These are phyloP conservation scores for Pogostemon cablin DNA, from an alignment of 257 asterid genomes.

Conservation along the genomic window DNA sequence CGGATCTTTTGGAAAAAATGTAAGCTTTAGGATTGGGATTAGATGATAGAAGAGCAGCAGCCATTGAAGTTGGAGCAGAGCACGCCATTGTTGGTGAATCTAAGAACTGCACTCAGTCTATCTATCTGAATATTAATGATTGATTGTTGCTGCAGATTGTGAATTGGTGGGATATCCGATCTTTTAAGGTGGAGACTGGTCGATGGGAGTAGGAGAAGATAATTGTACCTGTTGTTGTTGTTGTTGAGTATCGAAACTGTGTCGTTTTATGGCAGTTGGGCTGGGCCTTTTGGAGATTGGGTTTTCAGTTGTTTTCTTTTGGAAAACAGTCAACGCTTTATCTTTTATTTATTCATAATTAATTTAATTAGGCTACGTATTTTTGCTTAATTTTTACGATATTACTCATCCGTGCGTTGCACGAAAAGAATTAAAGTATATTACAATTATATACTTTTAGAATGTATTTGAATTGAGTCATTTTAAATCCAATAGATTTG, in stretches of 20 bases:
- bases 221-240: slow-evolving; percentile 3
- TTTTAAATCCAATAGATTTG: too few relatives aligned
- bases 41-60: slow-evolving; percentile 51
- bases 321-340: too few relatives aligned
- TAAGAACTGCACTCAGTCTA: not conserved
- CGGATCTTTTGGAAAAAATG: slow-evolving; percentile 47
- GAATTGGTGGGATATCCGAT: slow-evolving; percentile 25
- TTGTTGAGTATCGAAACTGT: not conserved
- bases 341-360: not conserved
- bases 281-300: slow-evolving; percentile 23
- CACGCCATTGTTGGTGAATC: slow-evolving; percentile 52
- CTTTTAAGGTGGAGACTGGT: slow-evolving; percentile 36
- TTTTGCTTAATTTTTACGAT: too few relatives aligned
- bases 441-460: too few relatives aligned
- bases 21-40: slow-evolving; percentile 48
- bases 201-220: slow-evolving; percentile 26
- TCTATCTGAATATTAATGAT: slow-evolving; percentile 1
- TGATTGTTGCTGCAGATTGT: slow-evolving; percentile 4
- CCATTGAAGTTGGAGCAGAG: slow-evolving; percentile 57
- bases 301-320: not conserved
- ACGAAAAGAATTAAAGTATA: too few relatives aligned
- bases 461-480: too few relatives aligned
- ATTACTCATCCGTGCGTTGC: too few relatives aligned
- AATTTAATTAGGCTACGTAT: too few relatives aligned
- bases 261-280: slow-evolving; percentile 25